phyloP scores from a whole-genome alignment of 441 rosid genomes.

The Corymbia calophylla region DNA sequence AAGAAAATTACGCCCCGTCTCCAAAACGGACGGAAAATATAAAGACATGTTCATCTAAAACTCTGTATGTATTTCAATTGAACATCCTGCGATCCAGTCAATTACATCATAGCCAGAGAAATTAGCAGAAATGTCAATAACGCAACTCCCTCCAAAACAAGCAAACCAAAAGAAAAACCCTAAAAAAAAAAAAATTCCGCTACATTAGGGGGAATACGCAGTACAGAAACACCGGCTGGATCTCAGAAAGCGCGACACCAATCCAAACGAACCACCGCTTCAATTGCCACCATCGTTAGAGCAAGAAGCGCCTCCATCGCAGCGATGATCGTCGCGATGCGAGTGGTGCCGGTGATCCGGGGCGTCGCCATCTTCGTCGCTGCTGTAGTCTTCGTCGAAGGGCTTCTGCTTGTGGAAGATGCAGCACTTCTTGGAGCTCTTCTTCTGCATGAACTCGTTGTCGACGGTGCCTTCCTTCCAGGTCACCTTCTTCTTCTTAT shows the following conservation, averaged over 20 bases:
- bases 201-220: neutral
- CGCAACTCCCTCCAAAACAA: neutral
- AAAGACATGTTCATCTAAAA: neutral
- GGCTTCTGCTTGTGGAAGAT: constrained; percentile 88
- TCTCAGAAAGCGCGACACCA: neutral
- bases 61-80: neutral
- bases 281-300: neutral
- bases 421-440: constrained; percentile 95
- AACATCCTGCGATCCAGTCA: neutral
- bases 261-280: neutral
- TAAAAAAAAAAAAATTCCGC: neutral
- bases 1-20: neutral
- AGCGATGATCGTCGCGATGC: constrained; percentile 17
- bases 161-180: neutral
- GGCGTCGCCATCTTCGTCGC: constrained; percentile 41
- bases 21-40: neutral
- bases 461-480: constrained; percentile 96
- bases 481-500: constrained; percentile 72
- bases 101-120: neutral
- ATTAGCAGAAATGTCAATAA: neutral
- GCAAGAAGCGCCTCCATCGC: constrained; percentile 7
- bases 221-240: neutral
- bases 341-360: constrained; percentile 11
- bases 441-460: constrained; percentile 94
- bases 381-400: constrained; percentile 80